These are phyloP conservation scores for Neoscytalidium dimidiatum DNA, from an alignment of 2,329 filamentous ascomycete genomes.

Conservation along the genomic window DNA sequence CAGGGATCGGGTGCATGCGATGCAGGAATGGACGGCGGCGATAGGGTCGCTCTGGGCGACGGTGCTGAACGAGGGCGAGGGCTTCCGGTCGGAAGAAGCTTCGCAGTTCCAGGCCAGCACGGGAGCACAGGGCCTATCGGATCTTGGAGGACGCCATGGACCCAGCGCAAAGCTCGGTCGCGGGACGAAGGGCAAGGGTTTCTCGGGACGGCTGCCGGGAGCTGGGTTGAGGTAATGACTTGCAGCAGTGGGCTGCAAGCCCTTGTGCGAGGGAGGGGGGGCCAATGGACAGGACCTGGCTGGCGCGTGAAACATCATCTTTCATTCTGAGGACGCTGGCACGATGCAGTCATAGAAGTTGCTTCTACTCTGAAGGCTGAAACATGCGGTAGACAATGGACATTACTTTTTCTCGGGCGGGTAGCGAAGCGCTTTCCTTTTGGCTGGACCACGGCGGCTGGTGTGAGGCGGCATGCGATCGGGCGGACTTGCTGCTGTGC, in stretches of 20 bases:
- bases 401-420: slow-evolving; percentile 18
- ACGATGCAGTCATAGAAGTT: slow-evolving; percentile 19
- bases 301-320: slow-evolving; percentile 1
- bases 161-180: slow-evolving; percentile 33
- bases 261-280: slow-evolving; percentile 21
- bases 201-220: slow-evolving; percentile 37
- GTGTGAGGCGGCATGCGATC: slow-evolving; percentile 20
- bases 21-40: slow-evolving; percentile 71
- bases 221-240: slow-evolving; percentile 42
- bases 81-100: slow-evolving; percentile 58
- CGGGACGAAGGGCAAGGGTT: slow-evolving; percentile 39
- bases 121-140: slow-evolving; percentile 23
- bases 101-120: slow-evolving; percentile 31
- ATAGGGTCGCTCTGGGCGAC: slow-evolving; percentile 69
- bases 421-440: slow-evolving; percentile 17
- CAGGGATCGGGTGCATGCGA: slow-evolving; percentile 70
- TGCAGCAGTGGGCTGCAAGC: slow-evolving; percentile 35
- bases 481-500: slow-evolving; percentile 13
- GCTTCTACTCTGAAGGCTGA: slow-evolving; percentile 18
- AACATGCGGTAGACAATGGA: slow-evolving; percentile 17
- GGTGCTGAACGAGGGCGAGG: slow-evolving; percentile 77
- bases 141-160: slow-evolving; percentile 29
- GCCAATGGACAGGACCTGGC: slow-evolving; percentile 16
- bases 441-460: slow-evolving; percentile 9
- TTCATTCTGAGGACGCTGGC: background rate